Base-by-base conservation (phyloP, 768 basidiomycete genomes). In the Lenzites betulinus region DNA sequence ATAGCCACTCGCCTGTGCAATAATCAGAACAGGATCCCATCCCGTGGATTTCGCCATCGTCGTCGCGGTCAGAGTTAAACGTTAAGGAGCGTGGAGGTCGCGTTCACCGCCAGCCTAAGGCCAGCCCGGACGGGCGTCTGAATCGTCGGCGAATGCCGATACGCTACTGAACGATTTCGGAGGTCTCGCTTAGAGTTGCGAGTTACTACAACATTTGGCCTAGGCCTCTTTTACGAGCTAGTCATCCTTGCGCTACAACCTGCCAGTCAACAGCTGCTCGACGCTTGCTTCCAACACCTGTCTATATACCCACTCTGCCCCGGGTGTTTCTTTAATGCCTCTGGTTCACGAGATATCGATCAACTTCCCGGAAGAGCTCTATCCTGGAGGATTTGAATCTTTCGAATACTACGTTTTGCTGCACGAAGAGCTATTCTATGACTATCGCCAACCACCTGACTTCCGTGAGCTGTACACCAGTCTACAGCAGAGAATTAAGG, bases 21-120 rank as follows among this genome's bases (percentile, higher is more conserved):
- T 79, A 50, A 97, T 82, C 59, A 96, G 76, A 3, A 92, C 76
- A 20, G 95, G 95, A 71, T 98, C 95, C 95, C 95, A 97, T 63
- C 86, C 89, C 28, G 78, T 79, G 54, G 73, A 64, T 39, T 72
- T 73, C 42, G 75, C 63, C 77, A 78, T 79, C 58, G 60, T 51
- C 41, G 48, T 46, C 43, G 60, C 49, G 41, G 50, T 23, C 36
- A 44, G 15, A 33, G 30, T 33, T 11, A 11, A 33, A n/a, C n/a
- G n/a, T n/a, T n/a, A n/a, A n/a, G n/a, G 39, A 33, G 50, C 12
- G 20, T 25, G 38, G 22, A 16, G n/a, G 43, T 26, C 16, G 28
- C 15, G 20, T 33, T 28, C n/a, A n/a, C n/a, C n/a, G n/a, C n/a
- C n/a, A n/a, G n/a, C n/a, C n/a, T n/a, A n/a, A n/a, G n/a, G n/a